phyloP scores from a whole-genome alignment of 2,329 filamentous ascomycete species.

The Talaromyces albobiverticillius region DNA sequence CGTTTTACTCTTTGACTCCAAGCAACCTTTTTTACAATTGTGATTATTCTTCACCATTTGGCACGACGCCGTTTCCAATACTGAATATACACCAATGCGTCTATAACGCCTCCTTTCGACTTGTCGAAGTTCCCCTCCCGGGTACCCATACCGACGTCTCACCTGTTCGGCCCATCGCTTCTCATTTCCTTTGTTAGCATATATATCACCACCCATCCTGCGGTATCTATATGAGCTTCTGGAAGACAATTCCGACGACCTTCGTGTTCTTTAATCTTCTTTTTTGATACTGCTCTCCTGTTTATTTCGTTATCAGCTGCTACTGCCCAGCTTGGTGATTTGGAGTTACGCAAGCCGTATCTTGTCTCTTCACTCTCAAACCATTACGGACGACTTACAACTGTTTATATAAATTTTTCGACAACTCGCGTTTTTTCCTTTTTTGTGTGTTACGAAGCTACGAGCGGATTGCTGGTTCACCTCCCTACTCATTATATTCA shows the following conservation, averaged over 20 bases:
- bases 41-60: conserved; percentile 21
- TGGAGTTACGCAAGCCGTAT: conserved; percentile 16
- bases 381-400: conserved; percentile 15
- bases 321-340: conserved; percentile 17
- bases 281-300: conserved; percentile 16
- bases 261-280: conserved; percentile 17
- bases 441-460: conserved; percentile 21
- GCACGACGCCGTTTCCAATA: conserved; percentile 16
- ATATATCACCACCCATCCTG: conserved; percentile 21
- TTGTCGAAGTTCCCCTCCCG: conserved; percentile 28
- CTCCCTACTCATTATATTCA: conserved; percentile 20
- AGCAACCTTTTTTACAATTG: conserved; percentile 1
- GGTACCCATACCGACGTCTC: conserved; percentile 26
- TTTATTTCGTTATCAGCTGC: conserved; percentile 14
- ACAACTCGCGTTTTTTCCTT: conserved; percentile 19
- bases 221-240: conserved; percentile 28
- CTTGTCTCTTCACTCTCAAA: conserved; percentile 20
- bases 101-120: conserved; percentile 39
- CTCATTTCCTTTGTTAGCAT: conserved; percentile 25
- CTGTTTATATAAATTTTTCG: conserved; percentile 20
- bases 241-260: conserved; percentile 19
- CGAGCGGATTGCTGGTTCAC: conserved; percentile 22
- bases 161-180: conserved; percentile 24
- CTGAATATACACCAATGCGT: conserved; percentile 35
- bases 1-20: conserved; percentile 9